Conservation (phyloP, 805 yeast species). For the Hanseniaspora occidentalis region DNA sequence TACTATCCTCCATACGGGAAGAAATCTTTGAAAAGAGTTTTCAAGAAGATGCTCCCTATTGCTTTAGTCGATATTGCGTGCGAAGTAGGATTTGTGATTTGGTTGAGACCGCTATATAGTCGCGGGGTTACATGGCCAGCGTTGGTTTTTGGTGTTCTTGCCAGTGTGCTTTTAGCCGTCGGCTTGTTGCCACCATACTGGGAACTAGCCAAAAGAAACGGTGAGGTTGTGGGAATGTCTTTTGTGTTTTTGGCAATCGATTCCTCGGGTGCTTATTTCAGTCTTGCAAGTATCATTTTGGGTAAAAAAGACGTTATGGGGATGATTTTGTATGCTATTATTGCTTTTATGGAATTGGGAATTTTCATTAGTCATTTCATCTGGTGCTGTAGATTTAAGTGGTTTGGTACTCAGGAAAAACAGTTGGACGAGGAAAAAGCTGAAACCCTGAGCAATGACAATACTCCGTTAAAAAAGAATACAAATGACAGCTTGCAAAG, state of each 20-base stretch:
- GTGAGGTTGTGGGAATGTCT: constrained; percentile 82
- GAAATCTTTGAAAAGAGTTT: constrained; percentile 18
- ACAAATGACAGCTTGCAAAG: background rate
- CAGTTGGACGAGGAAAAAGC: constrained; percentile 1
- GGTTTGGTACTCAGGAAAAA: constrained; percentile 11
- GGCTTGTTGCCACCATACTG: constrained; percentile 86
- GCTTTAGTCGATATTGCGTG: constrained; percentile 36
- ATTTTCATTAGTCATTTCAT: constrained; percentile 56
- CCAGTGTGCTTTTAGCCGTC: constrained; percentile 58
- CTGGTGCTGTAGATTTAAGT: constrained; percentile 45
- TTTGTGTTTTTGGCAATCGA: constrained; percentile 69
- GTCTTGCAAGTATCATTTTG: constrained; percentile 47
- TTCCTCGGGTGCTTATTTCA: constrained; percentile 70
- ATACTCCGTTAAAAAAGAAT: too few species aligned
- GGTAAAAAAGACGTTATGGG: constrained; percentile 72
- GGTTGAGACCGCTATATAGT: constrained; percentile 45
- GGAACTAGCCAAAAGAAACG: constrained; percentile 67
- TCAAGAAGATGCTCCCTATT: constrained; percentile 13
- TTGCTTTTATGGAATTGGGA: constrained; percentile 66
- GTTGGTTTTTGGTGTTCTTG: constrained; percentile 66
- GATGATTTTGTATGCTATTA: constrained; percentile 58
- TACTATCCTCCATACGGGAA: constrained; percentile 57
- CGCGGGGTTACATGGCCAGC: constrained; percentile 61
- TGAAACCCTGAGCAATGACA: background rate
- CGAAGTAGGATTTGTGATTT: constrained; percentile 61